Percentiles rank a stretch among this genome's conserved stretches.
phyloP scores from a whole-genome alignment of 2,329 filamentous ascomycete species.

The Colletotrichum trifolii region DNA sequence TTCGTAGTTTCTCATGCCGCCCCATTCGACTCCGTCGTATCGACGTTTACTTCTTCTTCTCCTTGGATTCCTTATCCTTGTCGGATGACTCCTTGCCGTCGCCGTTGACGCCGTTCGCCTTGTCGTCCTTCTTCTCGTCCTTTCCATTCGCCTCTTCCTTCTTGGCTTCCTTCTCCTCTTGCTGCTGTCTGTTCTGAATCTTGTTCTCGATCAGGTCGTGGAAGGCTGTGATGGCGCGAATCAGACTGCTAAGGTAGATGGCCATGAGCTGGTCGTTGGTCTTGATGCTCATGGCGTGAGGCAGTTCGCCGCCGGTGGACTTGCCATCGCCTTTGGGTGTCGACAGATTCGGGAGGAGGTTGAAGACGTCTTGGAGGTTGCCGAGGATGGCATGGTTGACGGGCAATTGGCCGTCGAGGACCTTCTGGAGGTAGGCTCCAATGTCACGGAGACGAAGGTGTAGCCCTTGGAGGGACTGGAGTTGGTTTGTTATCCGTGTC shows the following conservation, averaged over 20 bases:
- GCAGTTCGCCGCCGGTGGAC: slow-evolving; percentile 82
- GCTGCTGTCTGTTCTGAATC: slow-evolving; percentile 97
- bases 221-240: slow-evolving; percentile 97
- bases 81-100: slow-evolving; percentile 60
- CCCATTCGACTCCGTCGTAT: slow-evolving; percentile 2
- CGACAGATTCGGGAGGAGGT: slow-evolving; percentile 94
- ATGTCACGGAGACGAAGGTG: slow-evolving; percentile 96
- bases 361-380: slow-evolving; percentile 99
- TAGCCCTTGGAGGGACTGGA: slow-evolving; percentile 95
- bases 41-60: slow-evolving; percentile 56
- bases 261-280: slow-evolving; percentile 99
- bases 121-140: slow-evolving; percentile 67
- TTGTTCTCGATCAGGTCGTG: slow-evolving; percentile 99
- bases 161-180: slow-evolving; percentile 93
- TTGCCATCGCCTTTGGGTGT: slow-evolving; percentile 76
- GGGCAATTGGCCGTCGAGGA: slow-evolving; percentile 90
- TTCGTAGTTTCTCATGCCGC: slow-evolving; percentile 14
- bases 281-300: slow-evolving; percentile 98
- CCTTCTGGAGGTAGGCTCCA: slow-evolving; percentile 93
- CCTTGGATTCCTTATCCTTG: slow-evolving; percentile 64
- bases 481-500: slow-evolving; percentile 95
- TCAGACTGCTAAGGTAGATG: slow-evolving; percentile 96
- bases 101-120: slow-evolving; percentile 51
- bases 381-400: slow-evolving; percentile 98
- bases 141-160: slow-evolving; percentile 75